Evolutionary conservation across 2,329 filamentous ascomycete species (phyloP).

Genomic region (Hortaea sp.): DNA sequence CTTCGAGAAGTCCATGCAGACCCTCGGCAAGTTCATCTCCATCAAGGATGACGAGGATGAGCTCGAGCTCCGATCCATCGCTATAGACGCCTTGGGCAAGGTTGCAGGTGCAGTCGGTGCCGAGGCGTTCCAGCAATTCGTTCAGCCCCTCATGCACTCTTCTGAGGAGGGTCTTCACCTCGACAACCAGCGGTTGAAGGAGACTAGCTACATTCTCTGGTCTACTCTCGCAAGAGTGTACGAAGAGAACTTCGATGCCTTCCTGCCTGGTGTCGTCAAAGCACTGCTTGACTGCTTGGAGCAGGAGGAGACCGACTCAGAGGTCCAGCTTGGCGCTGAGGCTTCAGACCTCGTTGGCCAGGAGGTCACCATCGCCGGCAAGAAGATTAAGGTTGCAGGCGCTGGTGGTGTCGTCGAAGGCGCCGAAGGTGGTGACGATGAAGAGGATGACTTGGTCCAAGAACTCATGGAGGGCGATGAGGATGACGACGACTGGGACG

Average conservation of each 20-base stretch:
- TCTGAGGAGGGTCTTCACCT: conserved; percentile 85
- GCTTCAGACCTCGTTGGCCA: conserved; percentile 64
- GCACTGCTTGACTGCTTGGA: conserved; percentile 77
- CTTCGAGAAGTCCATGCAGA: conserved; percentile 82
- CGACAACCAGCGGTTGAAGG: conserved; percentile 80
- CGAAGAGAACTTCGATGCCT: conserved; percentile 69
- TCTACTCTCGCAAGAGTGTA: conserved; percentile 91
- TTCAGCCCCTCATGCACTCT: conserved; percentile 79
- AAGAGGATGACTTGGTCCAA: conserved; percentile 43
- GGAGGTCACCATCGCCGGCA: conserved; percentile 68
- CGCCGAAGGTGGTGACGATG: conserved; percentile 52
- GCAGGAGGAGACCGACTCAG: conserved; percentile 75
- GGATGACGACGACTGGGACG: conserved; percentile 75
- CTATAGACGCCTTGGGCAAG: conserved; percentile 86
- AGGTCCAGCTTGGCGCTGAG: conserved; percentile 64
- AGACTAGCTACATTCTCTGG: conserved; percentile 97
- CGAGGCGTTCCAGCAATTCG: conserved; percentile 80
- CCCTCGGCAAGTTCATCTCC: conserved; percentile 71
- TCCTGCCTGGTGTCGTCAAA: conserved; percentile 67
- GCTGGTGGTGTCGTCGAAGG: conserved; percentile 37
- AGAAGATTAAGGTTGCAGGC: conserved; percentile 72
- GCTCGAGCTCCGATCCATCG: conserved; percentile 77
- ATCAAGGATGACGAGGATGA: conserved; percentile 87
- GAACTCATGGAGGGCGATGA: conserved; percentile 48
- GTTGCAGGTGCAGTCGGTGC: conserved; percentile 83